Conservation (phyloP, 2,329 filamentous ascomycete genomes). For the Talaromyces sp. region DNA sequence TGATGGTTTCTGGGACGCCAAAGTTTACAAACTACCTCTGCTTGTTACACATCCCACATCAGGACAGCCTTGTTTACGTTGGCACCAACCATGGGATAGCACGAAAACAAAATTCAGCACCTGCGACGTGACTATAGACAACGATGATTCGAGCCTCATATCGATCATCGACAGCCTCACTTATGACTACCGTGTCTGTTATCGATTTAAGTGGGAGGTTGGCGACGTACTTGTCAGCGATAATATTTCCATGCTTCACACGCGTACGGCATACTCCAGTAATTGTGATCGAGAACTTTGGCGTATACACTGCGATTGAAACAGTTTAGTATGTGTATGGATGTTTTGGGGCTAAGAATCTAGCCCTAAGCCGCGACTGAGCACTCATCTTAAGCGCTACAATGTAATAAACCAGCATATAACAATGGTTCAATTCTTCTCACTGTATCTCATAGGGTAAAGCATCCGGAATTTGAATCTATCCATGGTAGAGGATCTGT, state of each 20-base stretch:
- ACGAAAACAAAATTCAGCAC: background rate
- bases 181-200: background rate
- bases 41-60: no score
- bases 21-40: no score
- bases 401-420: background rate
- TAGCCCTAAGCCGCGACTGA: background rate
- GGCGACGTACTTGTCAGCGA: background rate
- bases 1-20: no score
- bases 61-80: background rate
- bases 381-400: no score
- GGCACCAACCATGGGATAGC: background rate
- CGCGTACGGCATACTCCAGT: background rate
- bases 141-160: background rate
- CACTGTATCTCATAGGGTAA: no score
- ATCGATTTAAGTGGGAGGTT: background rate
- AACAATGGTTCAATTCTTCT: background rate
- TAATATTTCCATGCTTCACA: background rate
- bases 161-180: background rate
- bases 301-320: background rate
- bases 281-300: background rate
- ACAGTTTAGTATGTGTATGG: background rate
- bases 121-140: background rate
- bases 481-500: background rate
- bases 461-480: no score
- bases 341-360: background rate